phyloP scores from a whole-genome alignment of 305 asterid species.

The Rubia peregrina region DNA sequence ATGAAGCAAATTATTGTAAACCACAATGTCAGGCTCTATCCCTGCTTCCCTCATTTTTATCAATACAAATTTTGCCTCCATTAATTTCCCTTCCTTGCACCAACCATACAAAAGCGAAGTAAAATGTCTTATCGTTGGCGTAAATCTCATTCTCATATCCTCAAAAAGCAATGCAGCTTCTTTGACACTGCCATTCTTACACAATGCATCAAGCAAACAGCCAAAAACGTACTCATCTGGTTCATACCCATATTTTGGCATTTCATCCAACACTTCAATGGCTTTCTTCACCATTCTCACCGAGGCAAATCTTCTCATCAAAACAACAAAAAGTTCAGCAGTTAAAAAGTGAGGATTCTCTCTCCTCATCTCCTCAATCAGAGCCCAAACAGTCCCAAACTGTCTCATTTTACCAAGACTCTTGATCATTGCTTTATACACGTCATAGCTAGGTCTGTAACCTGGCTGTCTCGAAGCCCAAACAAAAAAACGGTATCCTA shows the following conservation, averaged over 20 bases:
- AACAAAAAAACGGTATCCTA: constrained; percentile 72
- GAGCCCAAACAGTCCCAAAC: constrained; percentile 97
- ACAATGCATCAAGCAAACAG: constrained; percentile 80
- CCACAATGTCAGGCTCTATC: constrained; percentile 86
- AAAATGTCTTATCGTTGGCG: constrained; percentile 70
- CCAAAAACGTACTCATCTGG: constrained; percentile 90
- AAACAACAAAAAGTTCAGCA: constrained; percentile 60
- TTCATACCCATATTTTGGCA: constrained; percentile 84
- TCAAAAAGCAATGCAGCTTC: constrained; percentile 86
- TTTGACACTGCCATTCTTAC: constrained; percentile 81
- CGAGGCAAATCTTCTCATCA: constrained; percentile 92
- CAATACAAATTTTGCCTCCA: constrained; percentile 82
- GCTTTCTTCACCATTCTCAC: constrained; percentile 90
- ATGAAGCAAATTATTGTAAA: constrained; percentile 70
- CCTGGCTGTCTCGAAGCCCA: constrained; percentile 85
- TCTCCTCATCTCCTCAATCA: constrained; percentile 84
- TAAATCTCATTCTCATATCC: constrained; percentile 65
- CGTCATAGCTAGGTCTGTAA: constrained; percentile 67
- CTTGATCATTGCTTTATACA: constrained; percentile 71
- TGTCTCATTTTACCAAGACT: constrained; percentile 82
- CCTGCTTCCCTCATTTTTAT: constrained; percentile 87
- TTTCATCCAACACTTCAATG: constrained; percentile 80
- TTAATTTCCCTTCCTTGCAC: constrained; percentile 85
- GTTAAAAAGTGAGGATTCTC: constrained; percentile 66
- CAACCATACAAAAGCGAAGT: constrained; percentile 82